Evolutionary conservation across 768 basidiomycete genomes (phyloP), one percentile per base, ranked within the genome.

Genomic region (Tylopilus plumbeoviolaceoides): DNA sequence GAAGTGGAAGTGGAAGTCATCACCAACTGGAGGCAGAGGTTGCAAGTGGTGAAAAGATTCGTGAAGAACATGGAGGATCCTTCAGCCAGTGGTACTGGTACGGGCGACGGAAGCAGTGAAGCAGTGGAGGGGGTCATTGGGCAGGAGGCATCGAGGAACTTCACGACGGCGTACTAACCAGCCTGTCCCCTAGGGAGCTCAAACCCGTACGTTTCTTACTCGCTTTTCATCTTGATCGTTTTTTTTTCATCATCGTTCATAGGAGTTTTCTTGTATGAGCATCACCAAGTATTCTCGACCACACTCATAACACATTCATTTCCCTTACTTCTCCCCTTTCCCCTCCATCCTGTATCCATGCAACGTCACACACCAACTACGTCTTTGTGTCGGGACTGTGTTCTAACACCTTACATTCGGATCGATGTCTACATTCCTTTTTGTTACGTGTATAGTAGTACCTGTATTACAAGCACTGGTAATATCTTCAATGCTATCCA

Each of bases 1-100:
- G 89, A 85, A 9, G 70, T 70, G 53, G 79, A 79, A 27, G 78
- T 85, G 17, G 93, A 95, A 62, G 82, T 91, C 61, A 85, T 83
- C 66, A 94, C 92, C 4, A 94, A 93, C 62, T 98, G 94, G 94
- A 80, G 89, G 58, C 75, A 78, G 44, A 81, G 94, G 46, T 66
- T 95, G 58, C 83, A 89, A 61, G 78, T 85, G 1, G 92, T 98
- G 62, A 81, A 85, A 55, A 79, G 87, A 47, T 88, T 91, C 69
- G 47, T 61, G 58, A 64, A 41, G 53, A 62, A 57, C 43, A 55
- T 60, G 62, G 66, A 62, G 4, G 59, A 62, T 42, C 33, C 57
- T 10, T 54, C 54, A 0, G 41, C 39, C 66, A 21, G 64, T 56
- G 35, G 63, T 55, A 14, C 69, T 67, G 25, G 59, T 31, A 17